Percentiles rank a stretch among this genome's conserved stretches.
These are phyloP conservation scores for Pseudevernia furfuracea DNA, from an alignment of 495 filamentous ascomycete species.

Conservation along the genomic window DNA sequence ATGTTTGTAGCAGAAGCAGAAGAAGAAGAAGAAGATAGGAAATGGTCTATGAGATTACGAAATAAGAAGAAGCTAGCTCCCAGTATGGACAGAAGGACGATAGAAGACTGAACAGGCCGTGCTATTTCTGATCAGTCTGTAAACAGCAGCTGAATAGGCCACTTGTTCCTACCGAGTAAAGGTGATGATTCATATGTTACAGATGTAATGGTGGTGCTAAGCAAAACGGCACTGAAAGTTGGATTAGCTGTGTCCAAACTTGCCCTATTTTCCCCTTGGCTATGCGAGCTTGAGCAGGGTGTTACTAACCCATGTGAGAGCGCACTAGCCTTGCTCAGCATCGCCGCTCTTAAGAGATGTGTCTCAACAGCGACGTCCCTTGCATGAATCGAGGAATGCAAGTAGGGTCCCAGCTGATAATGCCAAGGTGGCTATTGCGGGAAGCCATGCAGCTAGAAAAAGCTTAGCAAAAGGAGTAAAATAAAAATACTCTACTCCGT, in stretches of 20 bases:
- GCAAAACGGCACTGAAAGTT: conserved; percentile 12
- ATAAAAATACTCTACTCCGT: too few species aligned
- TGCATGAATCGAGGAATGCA: conserved; percentile 3
- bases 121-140: conserved; percentile 28
- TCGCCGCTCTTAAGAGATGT: conserved; percentile 5
- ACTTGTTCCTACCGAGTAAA: conserved; percentile 16
- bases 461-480: background rate
- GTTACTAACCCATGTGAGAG: conserved; percentile 17
- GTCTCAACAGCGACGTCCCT: background rate
- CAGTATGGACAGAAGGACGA: conserved; percentile 34
- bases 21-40: background rate
- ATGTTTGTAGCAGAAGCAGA: background rate
- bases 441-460: background rate
- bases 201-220: conserved; percentile 13
- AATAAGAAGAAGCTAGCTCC: conserved; percentile 33
- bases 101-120: conserved; percentile 36
- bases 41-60: conserved; percentile 3
- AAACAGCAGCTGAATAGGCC: too few species aligned
- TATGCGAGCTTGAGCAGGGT: background rate
- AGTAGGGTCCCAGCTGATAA: background rate
- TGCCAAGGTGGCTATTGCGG: background rate
- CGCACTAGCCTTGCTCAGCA: conserved; percentile 17
- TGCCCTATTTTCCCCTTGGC: too few species aligned
- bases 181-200: conserved; percentile 15
- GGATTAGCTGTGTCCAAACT: conserved; percentile 2